Evolutionary conservation across 1,139 yeast species (phyloP).

Genomic region (Pichia sp.): DNA sequence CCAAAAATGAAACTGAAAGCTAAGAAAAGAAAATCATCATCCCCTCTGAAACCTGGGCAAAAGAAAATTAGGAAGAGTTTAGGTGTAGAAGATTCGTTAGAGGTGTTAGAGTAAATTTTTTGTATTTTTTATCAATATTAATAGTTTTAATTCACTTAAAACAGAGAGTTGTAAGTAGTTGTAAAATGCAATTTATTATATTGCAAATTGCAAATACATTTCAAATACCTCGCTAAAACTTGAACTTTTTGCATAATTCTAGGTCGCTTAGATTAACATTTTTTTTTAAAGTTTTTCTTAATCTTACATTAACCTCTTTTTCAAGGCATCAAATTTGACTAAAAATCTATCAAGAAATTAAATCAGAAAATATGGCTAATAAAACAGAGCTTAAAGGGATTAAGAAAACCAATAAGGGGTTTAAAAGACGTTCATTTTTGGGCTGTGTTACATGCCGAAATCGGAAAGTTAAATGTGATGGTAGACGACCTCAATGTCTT

Average conservation of each 20-base stretch:
- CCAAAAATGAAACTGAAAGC: conserved; percentile 1
- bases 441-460: conserved; percentile 28
- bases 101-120: too few relatives aligned
- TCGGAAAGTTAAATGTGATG: conserved; percentile 29
- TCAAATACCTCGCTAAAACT: too few relatives aligned
- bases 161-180: too few relatives aligned
- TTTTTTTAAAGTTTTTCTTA: background rate
- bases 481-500: conserved; percentile 24
- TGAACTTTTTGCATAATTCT: background rate
- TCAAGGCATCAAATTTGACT: too few relatives aligned
- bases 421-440: conserved; percentile 24
- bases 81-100: conserved; percentile 13
- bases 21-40: conserved; percentile 11
- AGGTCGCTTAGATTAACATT: conserved; percentile 1
- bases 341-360: too few relatives aligned
- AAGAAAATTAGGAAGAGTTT: conserved; percentile 14
- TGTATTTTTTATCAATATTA: background rate
- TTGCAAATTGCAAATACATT: too few relatives aligned
- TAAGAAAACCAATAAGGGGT: background rate
- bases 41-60: conserved; percentile 15
- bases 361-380: too few relatives aligned
- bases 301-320: background rate
- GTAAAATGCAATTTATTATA: too few relatives aligned
- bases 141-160: background rate
- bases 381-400: too few relatives aligned